Evolutionary conservation across 2,329 filamentous ascomycete species (phyloP).

Genomic region (Hypoxylon sp.): DNA sequence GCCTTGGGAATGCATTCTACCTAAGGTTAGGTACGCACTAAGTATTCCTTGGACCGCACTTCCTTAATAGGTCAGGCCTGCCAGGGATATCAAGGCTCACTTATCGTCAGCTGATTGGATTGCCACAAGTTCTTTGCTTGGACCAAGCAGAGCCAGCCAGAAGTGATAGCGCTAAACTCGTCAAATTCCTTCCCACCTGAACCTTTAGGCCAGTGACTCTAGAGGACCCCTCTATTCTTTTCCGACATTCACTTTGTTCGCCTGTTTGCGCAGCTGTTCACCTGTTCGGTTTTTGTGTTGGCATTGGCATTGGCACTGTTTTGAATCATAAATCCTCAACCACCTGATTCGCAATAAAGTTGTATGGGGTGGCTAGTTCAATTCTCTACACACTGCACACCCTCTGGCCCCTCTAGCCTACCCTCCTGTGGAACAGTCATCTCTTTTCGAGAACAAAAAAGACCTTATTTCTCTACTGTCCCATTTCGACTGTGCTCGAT

Average conservation of each 20-base stretch:
- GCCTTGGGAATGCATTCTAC: not conserved
- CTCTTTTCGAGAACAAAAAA: constrained; percentile 10
- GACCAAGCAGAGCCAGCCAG: constrained; percentile 19
- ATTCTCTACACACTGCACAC: not conserved
- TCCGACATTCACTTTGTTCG: constrained; percentile 26
- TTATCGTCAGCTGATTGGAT: constrained; percentile 46
- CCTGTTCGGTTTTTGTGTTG: no score
- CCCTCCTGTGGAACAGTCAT: constrained; percentile 21
- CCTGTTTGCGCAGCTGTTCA: constrained; percentile 22
- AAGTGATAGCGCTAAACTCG: constrained; percentile 45
- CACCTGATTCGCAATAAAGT: not conserved
- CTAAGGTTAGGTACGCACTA: not conserved
- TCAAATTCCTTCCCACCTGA: constrained; percentile 29
- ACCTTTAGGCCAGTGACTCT: constrained; percentile 6
- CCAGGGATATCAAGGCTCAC: constrained; percentile 28
- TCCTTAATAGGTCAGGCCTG: not conserved
- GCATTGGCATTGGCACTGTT: not conserved
- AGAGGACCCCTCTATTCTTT: constrained; percentile 35
- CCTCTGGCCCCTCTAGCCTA: constrained; percentile 21
- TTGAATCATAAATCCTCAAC: constrained; percentile 9
- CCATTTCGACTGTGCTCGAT: no score
- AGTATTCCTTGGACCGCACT: not conserved
- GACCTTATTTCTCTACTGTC: no score
- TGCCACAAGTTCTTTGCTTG: constrained; percentile 13
- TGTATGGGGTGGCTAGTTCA: constrained; percentile 6